Percentiles rank a stretch among this genome's conserved stretches.
phyloP scores from a whole-genome alignment of 2,329 filamentous ascomycete species.

The Monilinia polystroma region DNA sequence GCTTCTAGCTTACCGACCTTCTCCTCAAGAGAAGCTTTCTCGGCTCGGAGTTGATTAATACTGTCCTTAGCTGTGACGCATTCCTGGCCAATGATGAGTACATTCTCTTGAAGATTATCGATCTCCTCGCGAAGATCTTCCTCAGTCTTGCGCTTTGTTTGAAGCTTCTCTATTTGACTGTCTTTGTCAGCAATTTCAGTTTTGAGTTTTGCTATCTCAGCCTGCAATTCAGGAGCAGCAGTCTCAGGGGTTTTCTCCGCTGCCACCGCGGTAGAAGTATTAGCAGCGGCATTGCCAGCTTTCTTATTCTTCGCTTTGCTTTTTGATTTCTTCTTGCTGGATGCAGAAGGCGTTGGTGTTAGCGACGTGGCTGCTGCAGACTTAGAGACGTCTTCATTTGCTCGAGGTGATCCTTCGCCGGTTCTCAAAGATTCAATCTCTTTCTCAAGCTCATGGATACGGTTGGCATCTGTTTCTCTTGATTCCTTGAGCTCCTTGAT shows the following conservation, averaged over 20 bases:
- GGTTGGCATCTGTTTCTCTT: slow-evolving; percentile 29
- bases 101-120: slow-evolving; percentile 75
- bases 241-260: slow-evolving; percentile 27
- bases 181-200: slow-evolving; percentile 44
- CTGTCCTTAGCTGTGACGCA: slow-evolving; percentile 81
- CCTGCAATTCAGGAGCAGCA: slow-evolving; percentile 29
- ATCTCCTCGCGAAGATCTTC: slow-evolving; percentile 83
- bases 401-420: slow-evolving; percentile 24
- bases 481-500: slow-evolving; percentile 33
- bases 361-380: slow-evolving; percentile 46
- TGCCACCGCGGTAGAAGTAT: slow-evolving; percentile 27
- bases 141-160: slow-evolving; percentile 69
- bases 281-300: slow-evolving; percentile 44
- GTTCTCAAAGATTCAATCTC: slow-evolving; percentile 30
- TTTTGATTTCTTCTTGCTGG: slow-evolving; percentile 71
- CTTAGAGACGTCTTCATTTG: slow-evolving; percentile 23
- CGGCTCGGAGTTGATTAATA: slow-evolving; percentile 66
- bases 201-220: slow-evolving; percentile 38
- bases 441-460: slow-evolving; percentile 33
- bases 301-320: slow-evolving; percentile 77
- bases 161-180: slow-evolving; percentile 68
- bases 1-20: slow-evolving; percentile 68
- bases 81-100: slow-evolving; percentile 76
- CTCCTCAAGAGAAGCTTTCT: slow-evolving; percentile 64
- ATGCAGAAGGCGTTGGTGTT: slow-evolving; percentile 42